phyloP scores from a whole-genome alignment of 768 basidiomycete species.

The Russula lepida region DNA sequence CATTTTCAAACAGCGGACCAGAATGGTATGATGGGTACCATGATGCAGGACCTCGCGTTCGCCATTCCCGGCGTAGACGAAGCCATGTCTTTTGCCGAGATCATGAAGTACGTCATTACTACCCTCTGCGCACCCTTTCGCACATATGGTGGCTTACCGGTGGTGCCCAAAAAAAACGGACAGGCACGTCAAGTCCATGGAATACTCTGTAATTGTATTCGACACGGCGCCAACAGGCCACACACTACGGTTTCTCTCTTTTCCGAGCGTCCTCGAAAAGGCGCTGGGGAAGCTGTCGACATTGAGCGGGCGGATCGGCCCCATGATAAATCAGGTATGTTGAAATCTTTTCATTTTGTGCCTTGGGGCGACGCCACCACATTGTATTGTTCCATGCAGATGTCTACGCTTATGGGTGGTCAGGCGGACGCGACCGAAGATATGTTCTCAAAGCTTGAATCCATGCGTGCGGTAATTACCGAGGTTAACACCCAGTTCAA shows the following conservation, averaged over 20 bases:
- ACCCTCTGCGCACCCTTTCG: background rate
- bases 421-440: slow-evolving; percentile 88
- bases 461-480: slow-evolving; percentile 93
- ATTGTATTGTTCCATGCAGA: slow-evolving; percentile 35
- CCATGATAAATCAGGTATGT: slow-evolving; percentile 82
- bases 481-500: slow-evolving; percentile 99
- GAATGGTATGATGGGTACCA: slow-evolving; percentile 93
- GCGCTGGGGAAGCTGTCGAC: slow-evolving; percentile 90
- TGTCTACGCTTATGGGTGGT: slow-evolving; percentile 95
- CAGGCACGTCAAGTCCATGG: slow-evolving; percentile 99
- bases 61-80: slow-evolving; percentile 99
- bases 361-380: background rate
- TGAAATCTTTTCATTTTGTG: background rate
- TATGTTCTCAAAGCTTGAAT: slow-evolving; percentile 97
- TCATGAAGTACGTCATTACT: slow-evolving; percentile 78
- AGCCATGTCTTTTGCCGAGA: slow-evolving; percentile 99
- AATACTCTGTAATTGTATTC: slow-evolving; percentile 99
- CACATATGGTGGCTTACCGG: no score
- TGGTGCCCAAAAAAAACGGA: background rate
- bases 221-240: slow-evolving; percentile 99
- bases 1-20: slow-evolving; percentile 50
- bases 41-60: slow-evolving; percentile 99
- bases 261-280: slow-evolving; percentile 96
- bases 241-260: slow-evolving; percentile 96
- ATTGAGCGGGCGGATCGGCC: slow-evolving; percentile 91